Percentiles rank a stretch among this genome's conserved stretches.
These are phyloP conservation scores for Trichoderma virens DNA, from an alignment of 495 filamentous ascomycete genomes.

Conservation along the genomic window DNA sequence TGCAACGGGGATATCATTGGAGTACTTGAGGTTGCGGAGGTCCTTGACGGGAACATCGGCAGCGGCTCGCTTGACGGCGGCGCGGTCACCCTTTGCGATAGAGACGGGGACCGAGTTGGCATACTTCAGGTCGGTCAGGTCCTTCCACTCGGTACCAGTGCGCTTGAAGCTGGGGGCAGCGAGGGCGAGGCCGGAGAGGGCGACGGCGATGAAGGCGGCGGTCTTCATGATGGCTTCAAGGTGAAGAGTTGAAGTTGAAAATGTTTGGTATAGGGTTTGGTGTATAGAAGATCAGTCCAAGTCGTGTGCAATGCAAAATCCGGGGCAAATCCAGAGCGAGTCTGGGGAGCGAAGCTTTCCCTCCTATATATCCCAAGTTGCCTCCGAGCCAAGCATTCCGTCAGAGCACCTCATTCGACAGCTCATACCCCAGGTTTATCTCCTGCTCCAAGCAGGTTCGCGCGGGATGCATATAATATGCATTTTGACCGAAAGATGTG, in stretches of 20 bases:
- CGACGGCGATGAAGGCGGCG: constrained; percentile 4
- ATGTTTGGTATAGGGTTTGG: not conserved
- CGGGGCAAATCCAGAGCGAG: not conserved
- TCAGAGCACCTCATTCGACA: not conserved
- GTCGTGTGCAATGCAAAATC: not conserved
- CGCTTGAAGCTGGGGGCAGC: not conserved
- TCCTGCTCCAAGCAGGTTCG: constrained; percentile 6
- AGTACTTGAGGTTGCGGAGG: not conserved
- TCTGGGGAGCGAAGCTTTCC: not conserved
- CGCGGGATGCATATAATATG: constrained; percentile 5
- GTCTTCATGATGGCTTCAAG: not conserved
- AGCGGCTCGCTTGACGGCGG: not conserved
- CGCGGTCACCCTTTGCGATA: not conserved
- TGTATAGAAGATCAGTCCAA: not conserved
- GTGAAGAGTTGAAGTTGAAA: not conserved
- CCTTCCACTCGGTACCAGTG: not conserved
- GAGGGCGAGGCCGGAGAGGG: constrained; percentile 1
- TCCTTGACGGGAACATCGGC: not conserved
- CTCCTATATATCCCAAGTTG: not conserved
- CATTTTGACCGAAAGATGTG: constrained; percentile 9
- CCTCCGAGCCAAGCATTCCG: not conserved
- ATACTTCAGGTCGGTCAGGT: not conserved
- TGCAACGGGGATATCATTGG: not conserved
- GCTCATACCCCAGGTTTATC: constrained; percentile 1
- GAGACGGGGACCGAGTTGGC: not conserved